Conservation (phyloP, 2,329 filamentous ascomycete genomes). For the Cyphellophora europaea region DNA sequence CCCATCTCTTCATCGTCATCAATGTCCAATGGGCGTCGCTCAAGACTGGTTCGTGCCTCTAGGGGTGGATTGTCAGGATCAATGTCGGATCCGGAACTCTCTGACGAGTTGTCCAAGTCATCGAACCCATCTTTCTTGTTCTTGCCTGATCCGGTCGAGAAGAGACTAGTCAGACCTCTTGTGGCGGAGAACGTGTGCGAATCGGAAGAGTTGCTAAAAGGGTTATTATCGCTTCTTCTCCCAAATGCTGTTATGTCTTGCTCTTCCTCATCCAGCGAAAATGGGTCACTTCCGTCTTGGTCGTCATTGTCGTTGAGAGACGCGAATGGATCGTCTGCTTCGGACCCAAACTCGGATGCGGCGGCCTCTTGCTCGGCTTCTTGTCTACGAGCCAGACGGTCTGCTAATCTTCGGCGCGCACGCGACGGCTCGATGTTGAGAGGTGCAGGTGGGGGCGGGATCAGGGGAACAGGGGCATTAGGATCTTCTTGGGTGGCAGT, state of each 20-base stretch:
- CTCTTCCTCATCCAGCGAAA: slow-evolving; percentile 19
- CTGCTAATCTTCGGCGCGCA: slow-evolving; percentile 82
- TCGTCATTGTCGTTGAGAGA: slow-evolving; percentile 31
- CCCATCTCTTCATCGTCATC: slow-evolving; percentile 42
- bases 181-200: slow-evolving; percentile 25
- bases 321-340: slow-evolving; percentile 19
- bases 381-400: slow-evolving; percentile 63
- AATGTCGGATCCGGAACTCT: slow-evolving; percentile 15
- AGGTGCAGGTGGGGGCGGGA: slow-evolving; percentile 57
- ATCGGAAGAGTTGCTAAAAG: slow-evolving; percentile 6
- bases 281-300: slow-evolving; percentile 21
- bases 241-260: slow-evolving; percentile 20
- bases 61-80: slow-evolving; percentile 15
- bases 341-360: slow-evolving; percentile 20
- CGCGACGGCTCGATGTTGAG: slow-evolving; percentile 79
- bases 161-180: slow-evolving; percentile 17
- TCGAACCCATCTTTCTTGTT: slow-evolving; percentile 17
- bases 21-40: slow-evolving; percentile 48
- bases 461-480: slow-evolving; percentile 36
- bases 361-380: slow-evolving; percentile 25
- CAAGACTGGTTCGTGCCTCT: slow-evolving; percentile 28
- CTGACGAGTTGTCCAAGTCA: slow-evolving; percentile 17
- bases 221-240: slow-evolving; percentile 12
- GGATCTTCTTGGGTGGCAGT: slow-evolving; percentile 36
- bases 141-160: slow-evolving; percentile 9